A percentile compares a stretch with the other conserved stretches of the same genome.
Evolutionary conservation across 345 rosid species (phyloP).

Genomic region (Citrus medica): DNA sequence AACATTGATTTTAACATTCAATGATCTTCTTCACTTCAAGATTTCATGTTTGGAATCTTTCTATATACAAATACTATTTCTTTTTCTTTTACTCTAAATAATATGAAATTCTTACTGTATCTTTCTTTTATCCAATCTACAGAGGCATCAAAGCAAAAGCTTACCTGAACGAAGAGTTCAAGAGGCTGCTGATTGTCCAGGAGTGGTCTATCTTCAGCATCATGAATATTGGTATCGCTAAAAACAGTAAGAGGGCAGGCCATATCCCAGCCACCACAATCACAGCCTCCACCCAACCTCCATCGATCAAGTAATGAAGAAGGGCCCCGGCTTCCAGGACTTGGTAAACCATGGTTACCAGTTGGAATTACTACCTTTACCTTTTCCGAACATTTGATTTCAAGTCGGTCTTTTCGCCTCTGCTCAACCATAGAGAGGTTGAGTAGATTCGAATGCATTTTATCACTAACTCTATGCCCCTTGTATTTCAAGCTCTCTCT

Average conservation of each 20-base stretch:
- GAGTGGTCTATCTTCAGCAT: slow-evolving; percentile 47
- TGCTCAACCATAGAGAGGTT: slow-evolving; percentile 40
- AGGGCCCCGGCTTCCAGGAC: slow-evolving; percentile 53
- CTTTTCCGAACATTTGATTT: slow-evolving; percentile 23
- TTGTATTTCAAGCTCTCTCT: slow-evolving; percentile 67
- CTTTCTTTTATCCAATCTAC: neutral
- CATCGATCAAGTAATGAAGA: slow-evolving; percentile 78
- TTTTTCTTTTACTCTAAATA: neutral
- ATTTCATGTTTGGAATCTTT: neutral
- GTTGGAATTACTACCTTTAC: slow-evolving; percentile 72
- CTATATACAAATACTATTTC: neutral
- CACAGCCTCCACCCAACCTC: slow-evolving; percentile 94
- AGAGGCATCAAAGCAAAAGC: slow-evolving; percentile 2
- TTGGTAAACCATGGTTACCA: slow-evolving; percentile 80
- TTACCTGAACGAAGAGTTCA: slow-evolving; percentile 69
- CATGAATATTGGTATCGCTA: slow-evolving; percentile 44
- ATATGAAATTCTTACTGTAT: neutral
- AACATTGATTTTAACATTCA: neutral
- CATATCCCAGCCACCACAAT: slow-evolving; percentile 99
- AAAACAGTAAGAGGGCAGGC: slow-evolving; percentile 77
- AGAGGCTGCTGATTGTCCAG: slow-evolving; percentile 46
- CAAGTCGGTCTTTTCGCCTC: slow-evolving; percentile 22
- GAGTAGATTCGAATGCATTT: slow-evolving; percentile 32
- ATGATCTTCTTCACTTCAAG: neutral
- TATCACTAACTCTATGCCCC: slow-evolving; percentile 29